Conservation (phyloP, 2,329 filamentous ascomycete genomes). For the Verticillium nubilum region DNA sequence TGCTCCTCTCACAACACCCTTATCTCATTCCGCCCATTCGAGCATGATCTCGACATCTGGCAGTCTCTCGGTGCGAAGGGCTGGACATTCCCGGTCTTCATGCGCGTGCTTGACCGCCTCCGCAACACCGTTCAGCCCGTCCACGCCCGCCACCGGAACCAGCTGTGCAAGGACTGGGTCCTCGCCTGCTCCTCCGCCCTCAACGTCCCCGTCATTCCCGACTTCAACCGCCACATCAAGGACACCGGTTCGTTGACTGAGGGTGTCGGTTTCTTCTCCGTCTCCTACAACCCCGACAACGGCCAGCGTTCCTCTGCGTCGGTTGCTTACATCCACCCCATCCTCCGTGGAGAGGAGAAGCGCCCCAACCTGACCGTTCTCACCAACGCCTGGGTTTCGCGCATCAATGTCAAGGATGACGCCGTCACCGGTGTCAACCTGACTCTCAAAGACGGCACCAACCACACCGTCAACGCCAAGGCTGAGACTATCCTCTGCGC, state of each 20-base stretch:
- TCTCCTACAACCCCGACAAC: conserved; percentile 87
- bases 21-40: conserved; percentile 87
- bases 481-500: conserved; percentile 73
- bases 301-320: conserved; percentile 79
- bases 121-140: conserved; percentile 89
- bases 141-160: conserved; percentile 78
- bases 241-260: conserved; percentile 65
- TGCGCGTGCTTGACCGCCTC: conserved; percentile 73
- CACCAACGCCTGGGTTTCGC: conserved; percentile 83
- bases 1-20: conserved; percentile 93
- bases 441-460: conserved; percentile 48
- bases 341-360: conserved; percentile 76
- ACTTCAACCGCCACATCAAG: conserved; percentile 84
- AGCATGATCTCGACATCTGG: conserved; percentile 84
- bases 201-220: conserved; percentile 72
- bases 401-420: conserved; percentile 65
- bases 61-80: conserved; percentile 74
- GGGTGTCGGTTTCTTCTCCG: conserved; percentile 84
- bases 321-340: conserved; percentile 89
- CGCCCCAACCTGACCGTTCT: conserved; percentile 79
- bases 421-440: conserved; percentile 70
- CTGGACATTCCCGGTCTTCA: conserved; percentile 84
- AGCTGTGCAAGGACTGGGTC: conserved; percentile 89
- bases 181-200: conserved; percentile 72
- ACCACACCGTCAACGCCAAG: conserved; percentile 45